Evolutionary conservation across 352 stramenopile genomes (phyloP).

Genomic region (Phytophthora idaei): DNA sequence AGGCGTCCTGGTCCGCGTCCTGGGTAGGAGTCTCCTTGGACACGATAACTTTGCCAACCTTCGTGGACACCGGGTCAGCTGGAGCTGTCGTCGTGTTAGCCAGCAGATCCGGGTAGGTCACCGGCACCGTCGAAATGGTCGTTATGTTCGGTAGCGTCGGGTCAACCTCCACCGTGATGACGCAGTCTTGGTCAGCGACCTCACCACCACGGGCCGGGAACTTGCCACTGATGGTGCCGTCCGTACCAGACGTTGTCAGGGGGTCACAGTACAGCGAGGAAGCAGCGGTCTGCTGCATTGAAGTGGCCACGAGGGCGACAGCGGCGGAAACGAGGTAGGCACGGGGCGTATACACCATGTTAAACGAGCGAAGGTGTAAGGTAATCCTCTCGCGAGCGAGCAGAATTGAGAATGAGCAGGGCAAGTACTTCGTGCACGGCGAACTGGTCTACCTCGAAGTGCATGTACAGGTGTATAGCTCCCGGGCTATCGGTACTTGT

Average conservation of each 20-base stretch:
- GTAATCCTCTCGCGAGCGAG: constrained; percentile 33
- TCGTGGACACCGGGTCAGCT: constrained; percentile 14
- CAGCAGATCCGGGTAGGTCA: constrained; percentile 24
- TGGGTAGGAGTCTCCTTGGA: no score
- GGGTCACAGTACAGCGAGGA: constrained; percentile 24
- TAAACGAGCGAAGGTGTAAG: constrained; percentile 18
- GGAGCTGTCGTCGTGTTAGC: constrained; percentile 19
- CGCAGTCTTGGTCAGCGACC: constrained; percentile 13
- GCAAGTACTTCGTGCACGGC: no score
- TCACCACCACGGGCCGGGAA: constrained; percentile 21
- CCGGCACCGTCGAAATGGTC: constrained; percentile 22
- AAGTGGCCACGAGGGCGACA: constrained; percentile 16
- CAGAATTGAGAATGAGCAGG: constrained; percentile 24
- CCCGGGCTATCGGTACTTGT: no score
- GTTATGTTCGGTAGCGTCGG: constrained; percentile 30
- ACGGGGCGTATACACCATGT: constrained; percentile 33
- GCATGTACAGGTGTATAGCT: no score
- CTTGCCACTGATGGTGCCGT: constrained; percentile 13
- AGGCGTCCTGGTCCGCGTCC: constrained; percentile 13
- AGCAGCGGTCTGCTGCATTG: constrained; percentile 24
- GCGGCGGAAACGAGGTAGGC: constrained; percentile 31
- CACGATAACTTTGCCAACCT: no score
- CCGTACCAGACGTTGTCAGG: constrained; percentile 2
- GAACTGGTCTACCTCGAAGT: no score
- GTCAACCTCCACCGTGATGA: constrained; percentile 18